A percentile compares a stretch with the other conserved stretches of the same genome.
These are phyloP conservation scores for Amyloporia xantha DNA, from an alignment of 768 basidiomycete genomes.

Conservation along the genomic window DNA sequence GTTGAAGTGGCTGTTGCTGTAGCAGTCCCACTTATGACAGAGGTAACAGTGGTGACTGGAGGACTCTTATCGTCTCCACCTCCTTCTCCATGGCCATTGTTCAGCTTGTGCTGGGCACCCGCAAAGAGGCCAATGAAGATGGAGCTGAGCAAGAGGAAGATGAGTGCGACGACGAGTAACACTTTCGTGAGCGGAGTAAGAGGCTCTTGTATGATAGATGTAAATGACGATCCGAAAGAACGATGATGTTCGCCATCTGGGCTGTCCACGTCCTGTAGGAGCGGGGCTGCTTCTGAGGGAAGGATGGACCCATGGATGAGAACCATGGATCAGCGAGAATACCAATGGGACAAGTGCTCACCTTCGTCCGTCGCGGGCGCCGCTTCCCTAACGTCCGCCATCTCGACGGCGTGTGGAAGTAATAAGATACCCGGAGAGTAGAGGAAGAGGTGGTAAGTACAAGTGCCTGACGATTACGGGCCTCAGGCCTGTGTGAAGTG, in stretches of 20 bases:
- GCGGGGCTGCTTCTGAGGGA: slow-evolving; percentile 53
- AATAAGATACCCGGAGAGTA: not conserved
- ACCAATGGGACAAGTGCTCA: slow-evolving; percentile 18
- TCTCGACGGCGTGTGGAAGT: slow-evolving; percentile 25
- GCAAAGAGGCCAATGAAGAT: slow-evolving; percentile 93
- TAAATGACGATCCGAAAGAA: slow-evolving; percentile 15
- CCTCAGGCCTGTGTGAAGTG: too few relatives aligned
- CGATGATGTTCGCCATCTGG: slow-evolving; percentile 28
- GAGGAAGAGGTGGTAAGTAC: not conserved
- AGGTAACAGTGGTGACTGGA: slow-evolving; percentile 36
- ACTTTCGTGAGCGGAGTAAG: slow-evolving; percentile 81
- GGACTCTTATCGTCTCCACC: slow-evolving; percentile 32
- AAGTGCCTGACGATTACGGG: not conserved
- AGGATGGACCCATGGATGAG: too few relatives aligned
- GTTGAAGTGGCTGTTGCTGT: slow-evolving; percentile 35
- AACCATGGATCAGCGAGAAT: too few relatives aligned
- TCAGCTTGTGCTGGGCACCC: slow-evolving; percentile 76
- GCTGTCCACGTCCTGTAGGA: slow-evolving; percentile 46
- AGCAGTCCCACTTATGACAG: slow-evolving; percentile 28
- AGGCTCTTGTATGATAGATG: slow-evolving; percentile 61
- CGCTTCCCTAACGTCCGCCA: slow-evolving; percentile 47
- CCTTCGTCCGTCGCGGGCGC: slow-evolving; percentile 55
- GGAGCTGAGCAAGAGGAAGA: slow-evolving; percentile 75
- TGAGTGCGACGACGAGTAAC: slow-evolving; percentile 65
- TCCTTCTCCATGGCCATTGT: slow-evolving; percentile 36